A percentile compares a stretch with the other conserved stretches of the same genome.
Conservation (phyloP, 495 filamentous ascomycete genomes). For the Penicillium pulvis region DNA sequence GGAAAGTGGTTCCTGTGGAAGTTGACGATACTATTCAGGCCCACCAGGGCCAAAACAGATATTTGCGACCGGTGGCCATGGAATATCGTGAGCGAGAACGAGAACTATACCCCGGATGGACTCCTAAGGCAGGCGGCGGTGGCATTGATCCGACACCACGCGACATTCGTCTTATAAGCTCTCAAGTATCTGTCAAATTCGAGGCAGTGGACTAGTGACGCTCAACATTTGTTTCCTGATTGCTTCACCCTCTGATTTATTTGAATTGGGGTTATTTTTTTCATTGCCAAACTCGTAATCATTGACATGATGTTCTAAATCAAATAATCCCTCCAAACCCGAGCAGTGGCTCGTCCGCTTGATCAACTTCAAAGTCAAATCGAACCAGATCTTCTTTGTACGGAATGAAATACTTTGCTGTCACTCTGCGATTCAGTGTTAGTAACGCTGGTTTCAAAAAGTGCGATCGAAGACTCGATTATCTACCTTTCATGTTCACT, state of each 20-base stretch:
- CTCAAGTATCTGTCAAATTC: too few relatives aligned
- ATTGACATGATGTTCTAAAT: neutral
- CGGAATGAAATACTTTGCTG: conserved; percentile 45
- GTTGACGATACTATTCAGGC: conserved; percentile 11
- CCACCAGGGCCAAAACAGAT: neutral
- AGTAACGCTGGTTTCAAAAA: neutral
- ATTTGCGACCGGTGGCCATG: neutral
- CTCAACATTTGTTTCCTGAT: too few relatives aligned
- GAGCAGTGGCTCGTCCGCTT: conserved; percentile 35
- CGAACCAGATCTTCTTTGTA: conserved; percentile 50
- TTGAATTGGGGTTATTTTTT: neutral
- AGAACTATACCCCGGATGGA: neutral
- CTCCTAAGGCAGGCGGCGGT: too few relatives aligned
- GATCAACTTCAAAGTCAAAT: conserved; percentile 53
- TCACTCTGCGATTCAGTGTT: conserved; percentile 30
- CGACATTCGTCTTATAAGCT: too few relatives aligned
- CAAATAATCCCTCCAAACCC: conserved; percentile 12
- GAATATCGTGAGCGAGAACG: neutral
- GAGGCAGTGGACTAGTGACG: too few relatives aligned
- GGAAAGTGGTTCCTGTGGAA: conserved; percentile 17
- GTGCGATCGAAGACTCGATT: neutral
- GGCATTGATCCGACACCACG: too few relatives aligned
- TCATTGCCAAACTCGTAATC: neutral
- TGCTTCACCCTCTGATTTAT: neutral
- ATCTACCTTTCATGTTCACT: conserved; percentile 47